Evolutionary conservation across 805 yeast species (phyloP).

Genomic region (Saccharomycopsis sp.): DNA sequence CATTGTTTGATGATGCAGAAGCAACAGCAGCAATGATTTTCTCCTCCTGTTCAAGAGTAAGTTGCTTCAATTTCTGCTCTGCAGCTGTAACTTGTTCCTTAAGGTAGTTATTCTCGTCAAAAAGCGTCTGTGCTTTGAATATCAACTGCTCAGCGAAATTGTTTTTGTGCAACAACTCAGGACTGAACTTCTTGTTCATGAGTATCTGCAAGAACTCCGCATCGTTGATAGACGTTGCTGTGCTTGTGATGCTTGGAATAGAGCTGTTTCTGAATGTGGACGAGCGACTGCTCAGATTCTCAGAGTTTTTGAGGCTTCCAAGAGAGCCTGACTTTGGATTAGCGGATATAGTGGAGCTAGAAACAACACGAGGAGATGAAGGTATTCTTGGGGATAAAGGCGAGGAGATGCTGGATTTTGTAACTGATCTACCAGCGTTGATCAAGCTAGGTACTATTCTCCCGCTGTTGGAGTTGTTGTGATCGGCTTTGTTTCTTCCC

Average conservation of each 20-base stretch:
- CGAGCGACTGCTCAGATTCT: neutral
- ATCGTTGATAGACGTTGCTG: conserved; percentile 1
- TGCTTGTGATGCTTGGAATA: conserved; percentile 5
- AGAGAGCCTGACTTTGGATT: neutral
- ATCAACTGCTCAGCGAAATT: conserved; percentile 11
- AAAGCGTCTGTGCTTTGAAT: conserved; percentile 8
- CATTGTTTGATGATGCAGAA: conserved; percentile 4
- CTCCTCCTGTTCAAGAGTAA: neutral
- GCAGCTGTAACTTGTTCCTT: conserved; percentile 11
- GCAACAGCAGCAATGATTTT: neutral
- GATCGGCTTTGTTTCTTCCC: neutral
- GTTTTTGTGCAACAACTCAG: conserved; percentile 2
- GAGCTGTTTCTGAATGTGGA: conserved; percentile 5
- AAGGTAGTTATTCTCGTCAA: conserved; percentile 13
- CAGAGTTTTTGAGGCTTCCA: conserved; percentile 1
- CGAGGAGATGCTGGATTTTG: neutral
- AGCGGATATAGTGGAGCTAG: neutral
- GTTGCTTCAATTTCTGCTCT: conserved; percentile 3
- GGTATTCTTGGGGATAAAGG: neutral
- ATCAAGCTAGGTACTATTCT: neutral
- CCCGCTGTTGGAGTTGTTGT: neutral
- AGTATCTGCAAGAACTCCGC: conserved; percentile 5
- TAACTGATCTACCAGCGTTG: neutral
- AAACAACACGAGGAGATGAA: neutral
- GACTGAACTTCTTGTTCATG: conserved; percentile 1